phyloP scores from a whole-genome alignment of 2,329 filamentous ascomycete species.

The Stachybotrys chartarum region DNA sequence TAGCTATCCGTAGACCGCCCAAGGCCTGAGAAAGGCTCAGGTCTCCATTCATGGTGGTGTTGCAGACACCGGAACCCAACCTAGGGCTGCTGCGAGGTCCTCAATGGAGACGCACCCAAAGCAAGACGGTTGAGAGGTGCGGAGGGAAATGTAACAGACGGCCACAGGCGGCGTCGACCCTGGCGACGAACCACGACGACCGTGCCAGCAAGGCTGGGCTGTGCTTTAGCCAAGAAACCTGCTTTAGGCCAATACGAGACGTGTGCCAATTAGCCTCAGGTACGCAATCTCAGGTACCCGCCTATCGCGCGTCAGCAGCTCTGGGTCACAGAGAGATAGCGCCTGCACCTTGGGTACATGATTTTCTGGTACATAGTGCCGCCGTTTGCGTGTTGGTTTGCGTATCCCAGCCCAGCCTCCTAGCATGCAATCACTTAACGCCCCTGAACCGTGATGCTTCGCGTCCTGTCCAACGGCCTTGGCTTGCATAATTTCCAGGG shows the following conservation, averaged over 20 bases:
- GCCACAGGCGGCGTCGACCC: background rate
- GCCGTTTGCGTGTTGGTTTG: background rate
- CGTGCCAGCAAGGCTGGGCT: background rate
- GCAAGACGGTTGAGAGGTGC: background rate
- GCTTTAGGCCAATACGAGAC: background rate
- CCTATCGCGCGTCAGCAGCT: background rate
- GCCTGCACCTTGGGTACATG: background rate
- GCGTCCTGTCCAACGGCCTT: background rate
- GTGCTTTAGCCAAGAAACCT: background rate
- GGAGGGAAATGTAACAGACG: background rate
- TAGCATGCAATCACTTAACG: background rate
- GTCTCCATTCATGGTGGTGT: slow-evolving; percentile 66
- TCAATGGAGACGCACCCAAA: background rate
- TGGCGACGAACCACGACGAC: background rate
- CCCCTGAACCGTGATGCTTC: background rate
- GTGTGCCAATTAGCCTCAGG: background rate
- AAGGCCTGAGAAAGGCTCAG: slow-evolving; percentile 86
- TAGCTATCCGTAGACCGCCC: slow-evolving; percentile 92
- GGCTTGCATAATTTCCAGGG: background rate
- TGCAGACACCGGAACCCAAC: background rate
- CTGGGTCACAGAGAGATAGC: background rate
- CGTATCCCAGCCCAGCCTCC: background rate
- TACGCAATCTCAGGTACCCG: background rate
- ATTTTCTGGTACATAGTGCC: background rate
- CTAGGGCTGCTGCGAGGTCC: background rate